Percentiles rank a stretch among this genome's conserved stretches.
Evolutionary conservation across 75 land plant species (phyloP).

Genomic region (Cryptomeria japonica): DNA sequence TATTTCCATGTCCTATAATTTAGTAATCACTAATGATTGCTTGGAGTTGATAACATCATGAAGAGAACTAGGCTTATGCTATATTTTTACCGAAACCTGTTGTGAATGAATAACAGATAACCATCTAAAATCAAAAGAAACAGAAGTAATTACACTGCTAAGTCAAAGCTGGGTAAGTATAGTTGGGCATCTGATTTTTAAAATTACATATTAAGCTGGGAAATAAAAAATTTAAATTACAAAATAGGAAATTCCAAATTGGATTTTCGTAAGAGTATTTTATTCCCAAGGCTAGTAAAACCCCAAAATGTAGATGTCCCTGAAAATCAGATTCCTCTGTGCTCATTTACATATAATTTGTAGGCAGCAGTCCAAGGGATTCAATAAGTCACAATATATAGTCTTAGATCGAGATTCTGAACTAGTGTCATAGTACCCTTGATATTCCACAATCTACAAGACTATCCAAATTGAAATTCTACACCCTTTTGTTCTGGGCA

Average conservation of each 20-base stretch:
- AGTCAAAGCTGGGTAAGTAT: neutral
- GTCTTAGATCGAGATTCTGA: neutral
- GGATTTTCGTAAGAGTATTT: neutral
- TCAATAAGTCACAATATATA: neutral
- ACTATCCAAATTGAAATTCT: neutral
- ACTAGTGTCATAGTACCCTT: neutral
- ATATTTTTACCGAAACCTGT: neutral
- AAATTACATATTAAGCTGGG: neutral
- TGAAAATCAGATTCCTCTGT: neutral
- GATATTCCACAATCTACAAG: neutral
- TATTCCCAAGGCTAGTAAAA: neutral
- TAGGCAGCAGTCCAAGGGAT: neutral
- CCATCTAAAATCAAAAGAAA: neutral
- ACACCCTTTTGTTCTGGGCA: neutral
- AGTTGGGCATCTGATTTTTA: neutral
- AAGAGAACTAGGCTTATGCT: neutral
- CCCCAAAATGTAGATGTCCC: neutral
- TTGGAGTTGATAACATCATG: neutral
- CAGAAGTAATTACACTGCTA: neutral
- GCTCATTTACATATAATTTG: neutral
- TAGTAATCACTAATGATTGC: neutral
- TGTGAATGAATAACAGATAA: neutral
- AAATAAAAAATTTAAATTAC: neutral
- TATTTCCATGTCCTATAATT: neutral
- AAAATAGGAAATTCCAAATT: neutral